These are phyloP conservation scores for Pichia sp. DNA, from an alignment of 1,139 yeast species.

Conservation along the genomic window DNA sequence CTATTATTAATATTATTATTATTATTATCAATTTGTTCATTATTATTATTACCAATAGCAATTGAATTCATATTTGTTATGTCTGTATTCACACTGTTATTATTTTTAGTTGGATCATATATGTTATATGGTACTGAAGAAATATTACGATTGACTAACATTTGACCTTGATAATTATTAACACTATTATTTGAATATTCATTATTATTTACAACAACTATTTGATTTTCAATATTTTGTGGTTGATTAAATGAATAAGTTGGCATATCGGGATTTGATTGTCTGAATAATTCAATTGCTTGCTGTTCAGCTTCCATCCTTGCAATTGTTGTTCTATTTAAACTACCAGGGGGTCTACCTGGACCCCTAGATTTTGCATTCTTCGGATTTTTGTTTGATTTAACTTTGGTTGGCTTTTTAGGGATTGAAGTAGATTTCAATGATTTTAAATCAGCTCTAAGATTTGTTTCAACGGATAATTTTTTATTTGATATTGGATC, in stretches of 20 bases:
- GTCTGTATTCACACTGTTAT: too few relatives aligned
- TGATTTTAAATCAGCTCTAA: too few relatives aligned
- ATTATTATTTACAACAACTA: neutral
- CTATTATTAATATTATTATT: neutral
- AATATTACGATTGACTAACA: too few relatives aligned
- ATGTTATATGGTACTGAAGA: too few relatives aligned
- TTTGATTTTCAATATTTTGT: neutral
- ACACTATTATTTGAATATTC: neutral
- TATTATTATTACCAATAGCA: too few relatives aligned
- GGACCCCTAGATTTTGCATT: slow-evolving; percentile 11
- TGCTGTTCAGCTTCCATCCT: slow-evolving; percentile 13
- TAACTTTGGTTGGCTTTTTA: too few relatives aligned
- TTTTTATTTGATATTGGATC: too few relatives aligned
- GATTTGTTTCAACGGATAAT: too few relatives aligned
- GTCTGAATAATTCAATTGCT: slow-evolving; percentile 10
- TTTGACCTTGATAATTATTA: too few relatives aligned
- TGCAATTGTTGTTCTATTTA: slow-evolving; percentile 13
- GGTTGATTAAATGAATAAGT: neutral
- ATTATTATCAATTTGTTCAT: neutral
- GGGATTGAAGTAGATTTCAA: too few relatives aligned
- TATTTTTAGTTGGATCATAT: too few relatives aligned
- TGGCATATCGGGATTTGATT: slow-evolving; percentile 9
- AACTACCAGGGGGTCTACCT: slow-evolving; percentile 15
- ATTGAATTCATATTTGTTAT: too few relatives aligned
- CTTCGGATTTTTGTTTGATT: neutral